Percentiles rank a stretch among this genome's conserved stretches.
Conservation (phyloP, 345 rosid genomes). For the Syzygium grande region DNA sequence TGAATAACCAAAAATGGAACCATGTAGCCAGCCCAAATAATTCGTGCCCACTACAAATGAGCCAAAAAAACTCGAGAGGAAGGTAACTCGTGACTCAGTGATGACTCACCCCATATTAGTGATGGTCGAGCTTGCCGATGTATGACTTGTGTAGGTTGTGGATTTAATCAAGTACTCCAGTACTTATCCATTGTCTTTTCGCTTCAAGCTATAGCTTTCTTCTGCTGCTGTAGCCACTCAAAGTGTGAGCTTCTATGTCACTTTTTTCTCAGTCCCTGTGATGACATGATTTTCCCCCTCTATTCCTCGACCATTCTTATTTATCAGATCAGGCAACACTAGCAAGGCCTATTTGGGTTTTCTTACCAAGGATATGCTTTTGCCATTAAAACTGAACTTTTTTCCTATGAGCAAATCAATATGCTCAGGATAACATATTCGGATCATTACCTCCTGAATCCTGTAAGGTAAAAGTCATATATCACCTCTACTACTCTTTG, state of each 20-base stretch:
- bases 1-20: background rate
- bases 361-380: no score
- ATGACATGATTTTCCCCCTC: no score
- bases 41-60: background rate
- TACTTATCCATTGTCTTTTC: background rate
- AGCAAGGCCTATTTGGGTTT: no score
- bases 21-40: background rate
- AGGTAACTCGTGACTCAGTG: background rate
- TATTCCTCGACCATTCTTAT: no score
- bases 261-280: no score
- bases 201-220: no score
- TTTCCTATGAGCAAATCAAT: background rate
- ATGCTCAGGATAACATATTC: background rate
- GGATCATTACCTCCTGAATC: background rate
- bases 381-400: background rate
- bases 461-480: background rate
- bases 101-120: background rate
- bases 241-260: no score
- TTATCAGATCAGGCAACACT: no score
- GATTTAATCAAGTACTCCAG: background rate
- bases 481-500: background rate
- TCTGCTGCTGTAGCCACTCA: no score
- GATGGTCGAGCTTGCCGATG: background rate
- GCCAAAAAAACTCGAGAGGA: background rate
- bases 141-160: background rate